Base-by-base conservation (phyloP, 768 basidiomycete genomes). In the Naganishia randhawae region DNA sequence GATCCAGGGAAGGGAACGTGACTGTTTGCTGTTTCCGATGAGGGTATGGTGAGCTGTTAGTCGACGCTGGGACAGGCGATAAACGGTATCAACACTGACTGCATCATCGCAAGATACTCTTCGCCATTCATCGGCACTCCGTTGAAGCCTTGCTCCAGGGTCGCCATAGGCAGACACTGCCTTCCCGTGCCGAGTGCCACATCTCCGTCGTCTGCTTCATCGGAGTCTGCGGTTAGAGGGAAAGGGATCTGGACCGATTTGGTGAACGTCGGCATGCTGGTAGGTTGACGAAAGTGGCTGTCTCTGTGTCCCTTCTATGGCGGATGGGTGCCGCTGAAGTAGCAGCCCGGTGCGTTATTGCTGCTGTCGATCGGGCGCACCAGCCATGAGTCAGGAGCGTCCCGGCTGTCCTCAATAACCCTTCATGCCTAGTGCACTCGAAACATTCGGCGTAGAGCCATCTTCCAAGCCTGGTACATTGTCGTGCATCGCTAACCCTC, bases 61-160 rank as follows among this genome's bases (percentile, higher is more conserved):
- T n/a, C n/a, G n/a, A n/a, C n/a, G n/a, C n/a, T n/a, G n/a, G n/a
- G n/a, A n/a, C n/a, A 42, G n/a, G 22, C 17, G 29, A 22, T 17
- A 10, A n/a, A 1, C 17, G 42, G 45, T 39, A 17, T 27, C 32
- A 25, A 27, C 16, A 13, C 8, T n/a, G 19, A 69, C 69, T 69
- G 63, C 54, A 70, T 71, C 67, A 75, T 69, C 0, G 76, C 78
- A 7, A 82, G 57, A 68, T 80, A 82, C 50, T 79, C 73, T 45
- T 77, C 69, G 22, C 81, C 81, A 48, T 81, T 79, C 48, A 71
- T 63, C 16, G 77, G 76, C 13, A 63, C 66, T 13, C 80, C 80
- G 19, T 74, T 73, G 50, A 74, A 80, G 68, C 79, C 78, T 11
- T 71, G 73, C 10, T 70, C 73, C 16, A 81, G 67, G 0, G 75